phyloP scores from a whole-genome alignment of 2,329 filamentous ascomycete genomes.

The Botrytis tulipae region DNA sequence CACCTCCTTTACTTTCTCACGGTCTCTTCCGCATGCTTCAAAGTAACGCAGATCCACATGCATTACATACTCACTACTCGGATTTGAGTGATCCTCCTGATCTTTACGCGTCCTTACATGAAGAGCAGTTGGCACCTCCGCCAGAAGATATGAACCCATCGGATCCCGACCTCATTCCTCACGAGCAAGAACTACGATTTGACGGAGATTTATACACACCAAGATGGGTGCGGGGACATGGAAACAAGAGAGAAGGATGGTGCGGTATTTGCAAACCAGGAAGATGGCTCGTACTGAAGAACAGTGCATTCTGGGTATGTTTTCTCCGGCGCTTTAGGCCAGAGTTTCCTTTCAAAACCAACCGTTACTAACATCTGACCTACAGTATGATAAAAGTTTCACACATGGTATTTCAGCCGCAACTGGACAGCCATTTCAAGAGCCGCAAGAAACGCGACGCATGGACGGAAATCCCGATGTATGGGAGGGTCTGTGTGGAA shows the following conservation, averaged over 20 bases:
- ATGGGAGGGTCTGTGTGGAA: conserved; percentile 76
- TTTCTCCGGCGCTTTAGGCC: not conserved
- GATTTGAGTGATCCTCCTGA: conserved; percentile 76
- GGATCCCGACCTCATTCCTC: conserved; percentile 72
- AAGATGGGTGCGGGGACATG: conserved; percentile 78
- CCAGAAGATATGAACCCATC: conserved; percentile 79
- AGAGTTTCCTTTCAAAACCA: not conserved
- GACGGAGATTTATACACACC: conserved; percentile 81
- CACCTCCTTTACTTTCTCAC: conserved; percentile 64
- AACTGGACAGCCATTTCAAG: conserved; percentile 74
- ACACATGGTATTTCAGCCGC: conserved; percentile 83
- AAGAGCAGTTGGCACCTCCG: conserved; percentile 71
- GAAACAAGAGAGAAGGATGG: conserved; percentile 87
- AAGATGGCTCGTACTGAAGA: conserved; percentile 83
- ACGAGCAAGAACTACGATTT: conserved; percentile 77
- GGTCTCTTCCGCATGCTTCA: conserved; percentile 71
- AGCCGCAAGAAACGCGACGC: conserved; percentile 70
- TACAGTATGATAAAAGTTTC: conserved; percentile 81
- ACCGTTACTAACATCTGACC: conserved; percentile 1
- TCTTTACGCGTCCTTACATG: conserved; percentile 70
- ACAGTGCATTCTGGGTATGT: conserved; percentile 71
- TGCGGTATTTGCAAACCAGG: conserved; percentile 85
- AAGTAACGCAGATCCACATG: conserved; percentile 69
- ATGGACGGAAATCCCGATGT: conserved; percentile 80
- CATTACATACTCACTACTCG: conserved; percentile 66